These are phyloP conservation scores for Terana coerulea DNA, from an alignment of 768 basidiomycete species.

Conservation along the genomic window DNA sequence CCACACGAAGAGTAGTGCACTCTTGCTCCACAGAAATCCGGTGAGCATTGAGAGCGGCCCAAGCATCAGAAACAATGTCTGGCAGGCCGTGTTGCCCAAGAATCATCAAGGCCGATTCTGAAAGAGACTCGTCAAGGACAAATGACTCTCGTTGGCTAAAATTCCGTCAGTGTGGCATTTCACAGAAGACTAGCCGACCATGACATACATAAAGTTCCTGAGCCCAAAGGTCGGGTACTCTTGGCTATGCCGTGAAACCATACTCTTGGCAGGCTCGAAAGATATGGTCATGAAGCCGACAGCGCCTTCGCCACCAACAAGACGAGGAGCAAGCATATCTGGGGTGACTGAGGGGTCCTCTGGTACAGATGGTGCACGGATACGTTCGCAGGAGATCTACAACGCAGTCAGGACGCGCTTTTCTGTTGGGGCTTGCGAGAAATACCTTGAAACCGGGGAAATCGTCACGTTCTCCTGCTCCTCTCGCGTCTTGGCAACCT, in stretches of 20 bases:
- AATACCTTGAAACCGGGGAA: slow-evolving; percentile 45
- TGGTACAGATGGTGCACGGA: background rate
- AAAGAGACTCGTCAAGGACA: background rate
- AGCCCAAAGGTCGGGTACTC: background rate
- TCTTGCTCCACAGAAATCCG: too few species aligned
- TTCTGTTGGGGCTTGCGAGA: too few species aligned
- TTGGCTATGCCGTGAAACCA: background rate
- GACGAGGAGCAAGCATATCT: background rate
- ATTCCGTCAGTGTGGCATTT: background rate
- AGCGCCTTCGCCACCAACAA: slow-evolving; percentile 8
- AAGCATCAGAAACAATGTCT: background rate
- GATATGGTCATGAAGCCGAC: slow-evolving; percentile 1
- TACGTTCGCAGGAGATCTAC: background rate
- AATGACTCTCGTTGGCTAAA: slow-evolving; percentile 6
- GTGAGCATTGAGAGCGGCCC: background rate
- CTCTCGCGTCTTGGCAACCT: slow-evolving; percentile 50
- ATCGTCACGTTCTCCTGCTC: slow-evolving; percentile 47
- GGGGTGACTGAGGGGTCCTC: background rate
- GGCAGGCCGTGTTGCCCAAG: slow-evolving; percentile 12
- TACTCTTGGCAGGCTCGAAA: background rate
- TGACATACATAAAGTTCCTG: slow-evolving; percentile 1
- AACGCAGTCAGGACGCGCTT: too few species aligned
- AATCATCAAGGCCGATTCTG: background rate
- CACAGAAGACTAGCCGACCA: background rate
- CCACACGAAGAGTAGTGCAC: background rate